Evolutionary conservation across 129 eudicot species (phyloP).

Genomic region (Arctium lappa): DNA sequence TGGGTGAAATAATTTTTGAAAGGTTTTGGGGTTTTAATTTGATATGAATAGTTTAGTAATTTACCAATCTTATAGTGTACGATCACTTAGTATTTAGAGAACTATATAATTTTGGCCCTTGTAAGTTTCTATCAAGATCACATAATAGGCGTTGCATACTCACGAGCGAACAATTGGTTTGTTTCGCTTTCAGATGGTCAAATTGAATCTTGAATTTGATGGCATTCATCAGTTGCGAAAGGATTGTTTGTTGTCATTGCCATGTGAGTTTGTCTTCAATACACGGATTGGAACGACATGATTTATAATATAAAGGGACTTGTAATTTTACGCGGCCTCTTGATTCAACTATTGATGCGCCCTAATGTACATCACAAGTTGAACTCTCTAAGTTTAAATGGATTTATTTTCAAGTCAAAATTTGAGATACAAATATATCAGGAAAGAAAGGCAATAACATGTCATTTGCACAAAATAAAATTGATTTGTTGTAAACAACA

Average conservation of each 20-base stretch:
- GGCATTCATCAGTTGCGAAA: not conserved
- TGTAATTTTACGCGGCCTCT: too few relatives aligned
- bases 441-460: too few relatives aligned
- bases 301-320: not conserved
- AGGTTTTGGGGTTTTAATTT: not conserved
- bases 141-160: too few relatives aligned
- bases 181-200: not conserved
- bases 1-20: not conserved
- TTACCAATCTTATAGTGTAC: not conserved
- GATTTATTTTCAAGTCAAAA: too few relatives aligned
- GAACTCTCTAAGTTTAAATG: too few relatives aligned
- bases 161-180: not conserved
- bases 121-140: not conserved
- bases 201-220: not conserved
- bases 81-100: not conserved
- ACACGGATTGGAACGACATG: not conserved
- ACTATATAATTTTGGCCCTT: too few relatives aligned
- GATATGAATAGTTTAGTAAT: not conserved
- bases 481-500: too few relatives aligned
- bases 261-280: not conserved
- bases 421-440: too few relatives aligned
- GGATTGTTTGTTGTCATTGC: not conserved
- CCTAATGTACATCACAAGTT: too few relatives aligned
- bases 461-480: too few relatives aligned
- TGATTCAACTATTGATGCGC: too few relatives aligned